phyloP scores from a whole-genome alignment of 345 rosid genomes.

The Eucalyptus curtisii region DNA sequence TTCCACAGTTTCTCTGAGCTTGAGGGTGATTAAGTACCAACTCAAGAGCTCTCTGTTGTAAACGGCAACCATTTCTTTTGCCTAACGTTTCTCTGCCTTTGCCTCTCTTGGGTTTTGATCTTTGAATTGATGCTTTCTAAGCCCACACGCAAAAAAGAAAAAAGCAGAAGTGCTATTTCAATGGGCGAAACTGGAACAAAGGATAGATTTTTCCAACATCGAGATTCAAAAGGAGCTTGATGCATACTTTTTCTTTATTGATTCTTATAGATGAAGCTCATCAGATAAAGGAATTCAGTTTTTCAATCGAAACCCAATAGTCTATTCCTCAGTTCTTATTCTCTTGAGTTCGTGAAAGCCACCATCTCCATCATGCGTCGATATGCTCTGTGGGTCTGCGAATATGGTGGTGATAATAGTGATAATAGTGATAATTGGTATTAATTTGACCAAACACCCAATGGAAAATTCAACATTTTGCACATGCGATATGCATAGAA shows the following conservation, averaged over 20 bases:
- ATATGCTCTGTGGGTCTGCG: background rate
- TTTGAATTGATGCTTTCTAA: background rate
- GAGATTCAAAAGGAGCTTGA: background rate
- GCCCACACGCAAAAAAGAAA: background rate
- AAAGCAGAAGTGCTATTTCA: background rate
- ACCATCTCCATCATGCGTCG: background rate
- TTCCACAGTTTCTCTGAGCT: constrained; percentile 56
- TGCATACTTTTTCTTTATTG: background rate
- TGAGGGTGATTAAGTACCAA: constrained; percentile 66
- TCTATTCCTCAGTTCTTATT: background rate
- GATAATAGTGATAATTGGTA: background rate
- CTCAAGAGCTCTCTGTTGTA: constrained; percentile 60
- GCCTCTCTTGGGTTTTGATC: background rate
- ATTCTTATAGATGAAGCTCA: background rate
- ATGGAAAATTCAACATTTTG: background rate
- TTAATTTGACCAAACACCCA: background rate
- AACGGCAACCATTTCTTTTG: constrained; percentile 42
- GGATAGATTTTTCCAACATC: background rate
- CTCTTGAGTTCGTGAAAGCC: background rate
- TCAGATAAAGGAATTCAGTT: background rate
- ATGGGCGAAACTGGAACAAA: background rate
- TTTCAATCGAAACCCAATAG: background rate
- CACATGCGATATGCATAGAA: background rate
- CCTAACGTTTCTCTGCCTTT: background rate
- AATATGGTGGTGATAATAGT: background rate